Base-by-base conservation (phyloP, 768 basidiomycete species). In the Termitomyces sp. region DNA sequence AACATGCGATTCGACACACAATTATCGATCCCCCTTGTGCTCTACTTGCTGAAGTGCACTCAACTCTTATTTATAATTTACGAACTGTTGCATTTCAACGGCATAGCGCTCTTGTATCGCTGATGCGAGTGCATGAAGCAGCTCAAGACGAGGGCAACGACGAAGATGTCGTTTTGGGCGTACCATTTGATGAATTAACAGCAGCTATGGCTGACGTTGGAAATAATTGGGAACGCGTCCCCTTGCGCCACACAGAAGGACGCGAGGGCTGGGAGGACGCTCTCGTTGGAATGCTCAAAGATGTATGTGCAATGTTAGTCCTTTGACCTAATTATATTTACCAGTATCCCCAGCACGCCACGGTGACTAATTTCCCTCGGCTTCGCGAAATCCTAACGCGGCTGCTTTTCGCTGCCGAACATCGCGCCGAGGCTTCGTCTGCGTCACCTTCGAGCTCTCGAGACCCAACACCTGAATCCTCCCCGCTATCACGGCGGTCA, bases 241-340 rank as follows among this genome's bases (percentile, higher is more conserved):
- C 88, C 26, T 70, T 92, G 58, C 79, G 87, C 41, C 79, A 81
- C 61, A 74, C 77, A 38, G 93, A 95, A 62, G 80, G 83, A 24
- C 82, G 93, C 43, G 81, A 84, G 61, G 88, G 90, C 12, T 98
- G 95, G 95, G 93, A 97, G 70, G 91, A 93, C 60, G 88, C 91
- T 15, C 77, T 97, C 21, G 76, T 94, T 32, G 93, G 92, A 42
- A 88, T 93, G 64, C 72, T 96, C 60, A 90, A 90, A 76, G 88
- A 96, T 69, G 94, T 96, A 63, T 61, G 93, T 83, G 21, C n/a
- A 40, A 45, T 21, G 15, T 38, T 46, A 43, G 45, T 19, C 47
- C 51, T 26, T 34, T 9, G 24, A 21, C 26, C 8, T 48, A 9
- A 8, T 44, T 12, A 30, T 37, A 46, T 14, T 54, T 12, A 43